Evolutionary conservation across 202 grass and related monocot genomes (phyloP).

Genomic region (Alloteropsis angusta): DNA sequence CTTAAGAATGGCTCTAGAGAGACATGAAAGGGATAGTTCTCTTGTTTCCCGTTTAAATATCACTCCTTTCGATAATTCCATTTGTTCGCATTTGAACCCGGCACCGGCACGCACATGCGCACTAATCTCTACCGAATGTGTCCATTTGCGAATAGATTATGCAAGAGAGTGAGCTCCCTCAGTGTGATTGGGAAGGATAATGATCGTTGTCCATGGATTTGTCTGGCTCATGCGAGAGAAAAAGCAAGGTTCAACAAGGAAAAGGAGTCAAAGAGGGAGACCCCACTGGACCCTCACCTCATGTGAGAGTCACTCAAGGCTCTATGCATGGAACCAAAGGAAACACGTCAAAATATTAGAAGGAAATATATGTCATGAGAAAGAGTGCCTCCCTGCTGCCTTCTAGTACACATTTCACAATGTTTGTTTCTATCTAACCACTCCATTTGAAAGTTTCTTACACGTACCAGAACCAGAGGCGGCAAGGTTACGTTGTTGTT

Average conservation of each 20-base stretch:
- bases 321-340: conserved; percentile 34
- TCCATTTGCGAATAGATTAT: conserved; percentile 37
- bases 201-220: conserved; percentile 46
- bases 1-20: conserved; percentile 50
- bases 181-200: conserved; percentile 35
- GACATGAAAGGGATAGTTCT: conserved; percentile 55
- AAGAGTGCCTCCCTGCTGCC: conserved; percentile 31
- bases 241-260: conserved; percentile 33
- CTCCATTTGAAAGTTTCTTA: conserved; percentile 44
- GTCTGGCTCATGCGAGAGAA: conserved; percentile 30
- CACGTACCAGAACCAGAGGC: neutral
- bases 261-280: conserved; percentile 57
- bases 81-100: conserved; percentile 46
- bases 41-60: conserved; percentile 39
- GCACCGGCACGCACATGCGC: conserved; percentile 33
- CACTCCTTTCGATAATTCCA: conserved; percentile 42
- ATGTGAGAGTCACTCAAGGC: conserved; percentile 60
- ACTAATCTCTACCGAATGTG: conserved; percentile 26
- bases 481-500: neutral
- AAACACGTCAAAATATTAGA: conserved; percentile 17
- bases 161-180: neutral
- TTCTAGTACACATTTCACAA: conserved; percentile 31
- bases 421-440: conserved; percentile 45
- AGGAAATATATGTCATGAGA: conserved; percentile 33
- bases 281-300: conserved; percentile 48